Conservation (phyloP, 169 alveolate species). For the Plasmodium fragile region DNA sequence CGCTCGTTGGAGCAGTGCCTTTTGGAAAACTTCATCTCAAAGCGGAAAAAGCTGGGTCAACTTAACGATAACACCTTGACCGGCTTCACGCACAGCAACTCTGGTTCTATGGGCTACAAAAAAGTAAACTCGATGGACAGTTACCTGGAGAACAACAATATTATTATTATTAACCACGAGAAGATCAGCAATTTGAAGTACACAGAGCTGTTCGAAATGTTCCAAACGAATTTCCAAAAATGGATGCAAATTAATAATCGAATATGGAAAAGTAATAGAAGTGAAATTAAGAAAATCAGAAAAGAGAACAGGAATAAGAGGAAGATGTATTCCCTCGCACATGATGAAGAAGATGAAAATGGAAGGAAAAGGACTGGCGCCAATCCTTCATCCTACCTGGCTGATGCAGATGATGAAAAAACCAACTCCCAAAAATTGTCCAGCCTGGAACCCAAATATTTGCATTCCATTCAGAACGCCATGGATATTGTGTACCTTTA, state of each 20-base stretch:
- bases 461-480: slow-evolving; percentile 41
- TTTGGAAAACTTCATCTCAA: slow-evolving; percentile 49
- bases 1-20: slow-evolving; percentile 22
- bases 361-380: not conserved
- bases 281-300: slow-evolving; percentile 45
- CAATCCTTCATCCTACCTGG: not conserved
- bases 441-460: slow-evolving; percentile 47
- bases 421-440: slow-evolving; percentile 27
- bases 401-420: slow-evolving; percentile 10
- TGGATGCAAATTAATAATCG: slow-evolving; percentile 53
- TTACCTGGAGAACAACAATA: slow-evolving; percentile 10
- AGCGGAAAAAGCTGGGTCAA: slow-evolving; percentile 27
- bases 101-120: slow-evolving; percentile 12
- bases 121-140: slow-evolving; percentile 16
- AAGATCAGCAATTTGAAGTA: slow-evolving; percentile 37
- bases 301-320: slow-evolving; percentile 20
- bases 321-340: slow-evolving; percentile 26
- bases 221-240: slow-evolving; percentile 48
- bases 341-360: not conserved
- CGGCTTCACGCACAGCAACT: not conserved
- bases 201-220: slow-evolving; percentile 23
- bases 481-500: slow-evolving; percentile 70
- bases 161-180: slow-evolving; percentile 38
- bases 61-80: slow-evolving; percentile 1
- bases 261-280: slow-evolving; percentile 71